Conservation (phyloP, 1,284 basidiomycete genomes). For the Rhodotorula sp. region DNA sequence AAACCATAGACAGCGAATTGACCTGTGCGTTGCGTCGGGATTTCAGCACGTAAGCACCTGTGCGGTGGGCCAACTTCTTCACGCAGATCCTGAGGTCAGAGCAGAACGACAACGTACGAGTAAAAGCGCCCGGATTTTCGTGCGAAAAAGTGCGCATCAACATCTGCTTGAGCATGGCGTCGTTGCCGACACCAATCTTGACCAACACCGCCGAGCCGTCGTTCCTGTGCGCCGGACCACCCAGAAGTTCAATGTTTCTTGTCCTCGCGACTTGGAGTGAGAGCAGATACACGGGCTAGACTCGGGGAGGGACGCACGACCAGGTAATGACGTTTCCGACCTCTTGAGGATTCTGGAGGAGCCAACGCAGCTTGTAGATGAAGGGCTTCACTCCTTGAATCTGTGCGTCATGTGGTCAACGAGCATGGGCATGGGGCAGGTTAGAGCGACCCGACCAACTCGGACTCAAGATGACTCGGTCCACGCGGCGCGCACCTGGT, state of each 20-base stretch:
- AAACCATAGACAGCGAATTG: background rate
- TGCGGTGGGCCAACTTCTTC: too few relatives aligned
- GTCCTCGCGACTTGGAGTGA: background rate
- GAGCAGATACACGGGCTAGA: background rate
- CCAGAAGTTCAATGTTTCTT: background rate
- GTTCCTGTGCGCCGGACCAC: background rate
- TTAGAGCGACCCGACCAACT: too few relatives aligned
- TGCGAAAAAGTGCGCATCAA: background rate
- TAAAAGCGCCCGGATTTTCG: background rate
- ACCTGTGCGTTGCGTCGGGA: background rate
- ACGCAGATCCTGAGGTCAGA: too few relatives aligned
- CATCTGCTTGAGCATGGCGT: background rate
- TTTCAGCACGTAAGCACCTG: too few relatives aligned
- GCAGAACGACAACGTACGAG: background rate
- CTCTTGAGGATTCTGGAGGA: constrained; percentile 2
- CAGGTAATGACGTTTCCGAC: constrained; percentile 15
- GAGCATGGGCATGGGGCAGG: too few relatives aligned
- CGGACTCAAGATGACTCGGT: too few relatives aligned
- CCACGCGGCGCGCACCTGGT: too few relatives aligned
- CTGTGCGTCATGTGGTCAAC: background rate
- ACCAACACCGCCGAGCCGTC: background rate
- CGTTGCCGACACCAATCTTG: background rate
- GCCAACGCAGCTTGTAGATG: constrained; percentile 20
- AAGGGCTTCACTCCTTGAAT: constrained; percentile 23
- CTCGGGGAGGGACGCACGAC: constrained; percentile 9